Evolutionary conservation across 805 yeast genomes (phyloP).

Genomic region (Saccharomycopsis babjevae): DNA sequence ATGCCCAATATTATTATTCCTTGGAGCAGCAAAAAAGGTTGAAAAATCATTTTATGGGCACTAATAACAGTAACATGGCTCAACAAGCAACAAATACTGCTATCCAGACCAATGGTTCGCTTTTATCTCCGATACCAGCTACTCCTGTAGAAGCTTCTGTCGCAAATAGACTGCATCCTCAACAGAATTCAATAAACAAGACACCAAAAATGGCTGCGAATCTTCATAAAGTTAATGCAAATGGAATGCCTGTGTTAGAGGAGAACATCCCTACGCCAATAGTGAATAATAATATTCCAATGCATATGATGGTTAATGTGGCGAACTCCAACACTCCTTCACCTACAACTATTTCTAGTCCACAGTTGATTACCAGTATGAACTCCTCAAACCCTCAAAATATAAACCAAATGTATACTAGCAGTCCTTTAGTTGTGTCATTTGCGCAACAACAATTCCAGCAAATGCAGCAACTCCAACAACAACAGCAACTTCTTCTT

Average conservation of each 20-base stretch:
- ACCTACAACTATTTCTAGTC: background rate
- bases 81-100: constrained; percentile 22
- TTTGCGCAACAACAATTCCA: constrained; percentile 1
- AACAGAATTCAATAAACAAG: constrained; percentile 15
- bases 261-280: background rate
- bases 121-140: background rate
- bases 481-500: constrained; percentile 7
- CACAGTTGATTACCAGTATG: background rate
- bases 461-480: constrained; percentile 4
- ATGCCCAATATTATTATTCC: constrained; percentile 28
- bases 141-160: background rate
- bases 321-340: background rate
- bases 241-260: background rate
- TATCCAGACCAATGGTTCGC: constrained; percentile 20
- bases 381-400: background rate
- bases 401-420: background rate
- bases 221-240: constrained; percentile 9
- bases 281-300: background rate
- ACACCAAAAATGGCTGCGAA: constrained; percentile 3
- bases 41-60: background rate
- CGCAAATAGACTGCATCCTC: background rate
- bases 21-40: constrained; percentile 20
- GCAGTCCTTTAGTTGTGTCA: background rate
- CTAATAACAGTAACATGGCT: background rate
- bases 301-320: background rate